Percentiles rank a stretch among this genome's conserved stretches.
phyloP scores from a whole-genome alignment of 306 rosid genomes.

The Trifolium dubium region DNA sequence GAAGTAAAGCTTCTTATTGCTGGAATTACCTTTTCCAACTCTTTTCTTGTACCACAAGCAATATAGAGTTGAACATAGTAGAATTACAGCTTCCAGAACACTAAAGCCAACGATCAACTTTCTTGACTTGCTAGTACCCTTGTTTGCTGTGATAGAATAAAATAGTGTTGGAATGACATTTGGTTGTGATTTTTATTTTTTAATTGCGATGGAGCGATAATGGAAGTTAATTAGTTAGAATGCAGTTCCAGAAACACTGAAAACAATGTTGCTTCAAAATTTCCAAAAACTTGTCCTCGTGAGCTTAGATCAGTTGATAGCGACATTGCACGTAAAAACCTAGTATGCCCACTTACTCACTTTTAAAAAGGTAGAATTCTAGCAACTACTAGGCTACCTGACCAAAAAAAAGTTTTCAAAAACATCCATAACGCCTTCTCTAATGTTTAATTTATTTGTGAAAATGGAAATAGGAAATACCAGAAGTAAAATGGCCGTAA shows the following conservation, averaged over 20 bases:
- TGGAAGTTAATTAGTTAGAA: too few species aligned
- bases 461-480: background rate
- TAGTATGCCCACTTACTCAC: too few species aligned
- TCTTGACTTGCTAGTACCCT: conserved; percentile 23
- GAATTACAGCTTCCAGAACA: conserved; percentile 33
- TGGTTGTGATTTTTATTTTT: background rate
- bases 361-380: too few species aligned
- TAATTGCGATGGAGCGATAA: too few species aligned
- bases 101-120: conserved; percentile 32
- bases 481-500: background rate
- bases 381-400: too few species aligned
- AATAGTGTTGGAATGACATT: background rate
- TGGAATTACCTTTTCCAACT: background rate
- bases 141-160: background rate
- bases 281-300: too few species aligned
- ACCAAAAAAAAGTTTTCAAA: too few species aligned
- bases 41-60: background rate
- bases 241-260: too few species aligned
- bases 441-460: background rate
- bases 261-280: too few species aligned
- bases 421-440: background rate
- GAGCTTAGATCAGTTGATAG: too few species aligned
- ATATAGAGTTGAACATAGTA: conserved; percentile 30
- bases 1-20: background rate
- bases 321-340: too few species aligned